Percentiles rank a stretch among this genome's conserved stretches.
Conservation (phyloP, 441 rosid genomes). For the Biscutella laevigata region DNA sequence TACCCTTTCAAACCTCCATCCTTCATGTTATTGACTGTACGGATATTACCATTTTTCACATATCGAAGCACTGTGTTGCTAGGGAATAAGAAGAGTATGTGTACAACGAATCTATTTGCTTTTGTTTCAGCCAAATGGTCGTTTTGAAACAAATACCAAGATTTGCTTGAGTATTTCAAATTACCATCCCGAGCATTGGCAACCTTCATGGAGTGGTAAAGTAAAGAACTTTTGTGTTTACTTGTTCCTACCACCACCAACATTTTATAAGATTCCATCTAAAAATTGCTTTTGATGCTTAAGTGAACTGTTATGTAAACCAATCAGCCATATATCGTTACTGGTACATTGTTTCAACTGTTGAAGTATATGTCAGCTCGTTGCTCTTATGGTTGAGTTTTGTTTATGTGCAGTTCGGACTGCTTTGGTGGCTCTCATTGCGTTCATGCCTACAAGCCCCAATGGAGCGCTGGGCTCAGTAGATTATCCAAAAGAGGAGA, state of each 20-base stretch:
- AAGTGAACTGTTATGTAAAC: too few species aligned
- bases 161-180: slow-evolving; percentile 93
- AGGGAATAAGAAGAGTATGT: too few species aligned
- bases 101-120: slow-evolving; percentile 11
- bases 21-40: slow-evolving; percentile 81
- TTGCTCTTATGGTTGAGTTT: too few species aligned
- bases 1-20: slow-evolving; percentile 98
- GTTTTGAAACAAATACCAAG: slow-evolving; percentile 90
- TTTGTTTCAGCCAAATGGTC: slow-evolving; percentile 76
- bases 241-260: too few species aligned
- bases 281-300: too few species aligned
- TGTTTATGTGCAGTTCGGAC: slow-evolving; percentile 66
- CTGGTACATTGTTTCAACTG: too few species aligned
- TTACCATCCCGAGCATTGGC: slow-evolving; percentile 99
- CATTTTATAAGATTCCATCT: too few species aligned
- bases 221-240: not conserved
- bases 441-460: slow-evolving; percentile 92
- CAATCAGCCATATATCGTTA: too few species aligned
- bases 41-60: too few species aligned
- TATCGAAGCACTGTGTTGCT: too few species aligned
- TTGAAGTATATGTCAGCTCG: too few species aligned
- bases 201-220: slow-evolving; percentile 98
- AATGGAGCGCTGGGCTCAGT: slow-evolving; percentile 89
- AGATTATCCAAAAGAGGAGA: slow-evolving; percentile 84
- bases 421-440: slow-evolving; percentile 85